Evolutionary conservation across 768 basidiomycete genomes (phyloP).

Genomic region (Lactarius indigo): DNA sequence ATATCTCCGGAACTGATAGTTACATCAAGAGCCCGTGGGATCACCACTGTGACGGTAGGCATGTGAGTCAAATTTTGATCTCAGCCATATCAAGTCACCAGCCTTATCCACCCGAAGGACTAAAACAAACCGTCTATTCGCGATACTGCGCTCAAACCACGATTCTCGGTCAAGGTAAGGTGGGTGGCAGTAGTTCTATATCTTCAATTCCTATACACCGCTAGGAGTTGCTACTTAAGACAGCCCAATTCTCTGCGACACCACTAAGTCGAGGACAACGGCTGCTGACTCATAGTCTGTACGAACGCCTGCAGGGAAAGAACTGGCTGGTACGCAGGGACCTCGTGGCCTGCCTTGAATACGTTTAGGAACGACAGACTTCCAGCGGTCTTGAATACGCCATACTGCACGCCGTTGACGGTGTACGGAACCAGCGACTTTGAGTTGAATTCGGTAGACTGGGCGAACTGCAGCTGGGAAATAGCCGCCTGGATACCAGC

Average conservation of each 20-base stretch:
- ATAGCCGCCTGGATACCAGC: slow-evolving; percentile 47
- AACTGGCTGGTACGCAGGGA: slow-evolving; percentile 18
- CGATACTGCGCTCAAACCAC: no score
- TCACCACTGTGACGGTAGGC: no score
- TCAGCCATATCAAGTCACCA: no score
- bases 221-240: no score
- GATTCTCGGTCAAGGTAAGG: no score
- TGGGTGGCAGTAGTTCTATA: no score
- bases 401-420: slow-evolving; percentile 42
- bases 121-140: no score
- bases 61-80: no score
- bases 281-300: slow-evolving; percentile 17
- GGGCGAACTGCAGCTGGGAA: slow-evolving; percentile 39
- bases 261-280: slow-evolving; percentile 14
- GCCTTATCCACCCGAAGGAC: no score
- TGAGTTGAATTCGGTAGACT: slow-evolving; percentile 32
- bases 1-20: no score
- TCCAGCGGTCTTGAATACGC: slow-evolving; percentile 47
- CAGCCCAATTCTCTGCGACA: background rate
- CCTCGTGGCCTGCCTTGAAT: slow-evolving; percentile 38
- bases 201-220: no score
- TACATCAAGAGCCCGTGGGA: no score
- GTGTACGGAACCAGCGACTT: slow-evolving; percentile 41
- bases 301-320: slow-evolving; percentile 19
- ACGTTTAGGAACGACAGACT: slow-evolving; percentile 44